phyloP scores from a whole-genome alignment of 2,329 filamentous ascomycete genomes.

The Penicillium rolfsii region DNA sequence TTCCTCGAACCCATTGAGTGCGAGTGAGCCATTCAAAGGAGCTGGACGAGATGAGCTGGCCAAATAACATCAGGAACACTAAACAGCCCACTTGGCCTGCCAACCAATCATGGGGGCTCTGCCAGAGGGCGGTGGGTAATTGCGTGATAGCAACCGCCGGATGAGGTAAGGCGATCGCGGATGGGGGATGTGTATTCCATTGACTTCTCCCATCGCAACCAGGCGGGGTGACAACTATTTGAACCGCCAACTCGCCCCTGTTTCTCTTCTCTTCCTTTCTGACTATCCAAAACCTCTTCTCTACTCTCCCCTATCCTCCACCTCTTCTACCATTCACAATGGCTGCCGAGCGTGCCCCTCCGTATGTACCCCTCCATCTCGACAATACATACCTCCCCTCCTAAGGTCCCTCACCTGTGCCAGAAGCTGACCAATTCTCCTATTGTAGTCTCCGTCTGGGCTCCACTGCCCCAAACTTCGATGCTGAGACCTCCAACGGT shows the following conservation, averaged over 20 bases:
- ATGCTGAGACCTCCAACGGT: slow-evolving; percentile 68
- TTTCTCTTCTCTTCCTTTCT: slow-evolving; percentile 12
- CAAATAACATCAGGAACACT: slow-evolving; percentile 14
- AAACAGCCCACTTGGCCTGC: slow-evolving; percentile 31
- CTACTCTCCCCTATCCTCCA: background rate
- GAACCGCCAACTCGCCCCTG: slow-evolving; percentile 11
- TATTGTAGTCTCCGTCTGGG: slow-evolving; percentile 62
- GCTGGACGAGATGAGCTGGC: background rate
- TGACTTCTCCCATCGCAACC: slow-evolving; percentile 2
- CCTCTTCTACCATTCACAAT: slow-evolving; percentile 37
- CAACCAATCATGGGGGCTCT: slow-evolving; percentile 36
- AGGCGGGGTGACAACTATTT: slow-evolving; percentile 25
- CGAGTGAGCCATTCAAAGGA: background rate
- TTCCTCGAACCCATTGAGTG: background rate
- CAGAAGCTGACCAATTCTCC: slow-evolving; percentile 18
- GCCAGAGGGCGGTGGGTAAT: slow-evolving; percentile 38
- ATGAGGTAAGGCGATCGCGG: slow-evolving; percentile 24
- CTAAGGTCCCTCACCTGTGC: background rate
- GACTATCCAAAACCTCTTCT: background rate
- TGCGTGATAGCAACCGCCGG: slow-evolving; percentile 38
- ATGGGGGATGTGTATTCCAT: slow-evolving; percentile 3
- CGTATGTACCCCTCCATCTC: slow-evolving; percentile 39
- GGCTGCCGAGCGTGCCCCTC: slow-evolving; percentile 47
- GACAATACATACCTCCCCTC: background rate
- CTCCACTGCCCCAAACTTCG: slow-evolving; percentile 69